Percentiles rank a stretch among this genome's conserved stretches.
phyloP scores from a whole-genome alignment of 2,329 filamentous ascomycete genomes.

The Teratosphaeria epicoccoides region DNA sequence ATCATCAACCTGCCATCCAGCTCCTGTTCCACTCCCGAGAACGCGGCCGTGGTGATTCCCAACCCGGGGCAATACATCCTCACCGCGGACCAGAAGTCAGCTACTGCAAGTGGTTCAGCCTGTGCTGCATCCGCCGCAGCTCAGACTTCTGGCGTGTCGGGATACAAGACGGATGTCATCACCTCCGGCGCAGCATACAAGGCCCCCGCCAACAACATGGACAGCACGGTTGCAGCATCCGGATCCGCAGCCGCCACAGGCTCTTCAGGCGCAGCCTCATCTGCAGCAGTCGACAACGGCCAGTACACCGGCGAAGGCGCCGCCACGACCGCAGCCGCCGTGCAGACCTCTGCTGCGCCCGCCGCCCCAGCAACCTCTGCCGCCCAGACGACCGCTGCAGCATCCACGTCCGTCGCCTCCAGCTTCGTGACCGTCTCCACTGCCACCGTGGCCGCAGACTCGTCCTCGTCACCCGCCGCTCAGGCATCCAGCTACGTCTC shows the following conservation, averaged over 20 bases:
- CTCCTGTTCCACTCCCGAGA: conserved; percentile 6
- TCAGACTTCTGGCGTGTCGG: conserved; percentile 9
- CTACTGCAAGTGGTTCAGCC: conserved; percentile 9
- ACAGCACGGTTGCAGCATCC: conserved; percentile 1
- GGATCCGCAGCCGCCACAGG: conserved; percentile 3
- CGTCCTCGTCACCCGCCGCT: background rate
- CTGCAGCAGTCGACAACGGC: background rate
- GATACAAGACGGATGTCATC: conserved; percentile 3
- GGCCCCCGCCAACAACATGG: conserved; percentile 20
- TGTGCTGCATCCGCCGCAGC: conserved; percentile 13
- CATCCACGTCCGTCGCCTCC: background rate
- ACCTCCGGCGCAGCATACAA: conserved; percentile 3
- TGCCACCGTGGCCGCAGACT: background rate
- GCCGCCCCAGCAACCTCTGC: conserved; percentile 2
- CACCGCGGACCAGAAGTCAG: conserved; percentile 1
- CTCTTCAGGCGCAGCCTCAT: conserved; percentile 1
- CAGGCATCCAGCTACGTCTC: conserved; percentile 3
- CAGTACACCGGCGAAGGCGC: background rate
- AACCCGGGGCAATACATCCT: conserved; percentile 17
- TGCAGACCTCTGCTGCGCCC: background rate
- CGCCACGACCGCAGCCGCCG: background rate
- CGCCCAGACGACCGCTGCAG: conserved; percentile 1
- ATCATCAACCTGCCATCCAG: conserved; percentile 46
- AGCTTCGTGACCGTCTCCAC: conserved; percentile 6
- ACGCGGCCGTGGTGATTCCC: conserved; percentile 9